Base-by-base conservation (phyloP, 768 basidiomycete species). In the Russula abietina region DNA sequence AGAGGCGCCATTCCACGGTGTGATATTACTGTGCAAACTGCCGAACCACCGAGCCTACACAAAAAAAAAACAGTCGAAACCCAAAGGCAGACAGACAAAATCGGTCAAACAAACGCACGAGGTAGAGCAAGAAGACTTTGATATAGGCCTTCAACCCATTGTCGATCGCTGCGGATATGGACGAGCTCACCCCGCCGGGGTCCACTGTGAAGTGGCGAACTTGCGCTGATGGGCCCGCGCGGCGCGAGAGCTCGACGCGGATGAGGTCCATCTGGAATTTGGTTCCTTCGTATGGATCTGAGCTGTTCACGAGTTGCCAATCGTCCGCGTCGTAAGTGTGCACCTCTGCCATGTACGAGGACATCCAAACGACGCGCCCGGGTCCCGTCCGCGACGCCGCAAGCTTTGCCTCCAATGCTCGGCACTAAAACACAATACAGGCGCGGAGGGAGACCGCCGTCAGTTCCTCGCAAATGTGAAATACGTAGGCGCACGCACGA, bases 201-300 rank as follows among this genome's bases (percentile, higher is more conserved):
- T 89, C 82, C 14, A 82, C 79, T 55, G 83, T 71, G 61, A 89
- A 75, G 70, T 93, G 89, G 49, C 85, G 79, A 22, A 81, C 72
- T 14, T 61, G 62, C 22, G 24, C 60, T 56, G 52, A 58, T 41
- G 49, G 57, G 14, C 70, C 67, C 55, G 83, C 78, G 5, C 72
- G 70, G 33, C 70, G 75, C 61, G 88, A 83, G 52, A 93, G 77
- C 49, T 77, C 73, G 1, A 81, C 74, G 1, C 79, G 77, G 46
- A 92, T 75, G 52, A 93, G 71, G 69, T 91, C 89, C 28, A 85
- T 84, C 73, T 92, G 86, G 69, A 88, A 91, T 72, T 93, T 93
- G 12, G 83, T 78, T 43, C 75, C 77, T 68, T 89, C 81, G 69
- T 93, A 94, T 0, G 89, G 83, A 61, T 83, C 79, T 22, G 73